A percentile compares a stretch with the other conserved stretches of the same genome.
Evolutionary conservation across 495 filamentous ascomycete species (phyloP).

Genomic region (Aspergillus steynii): DNA sequence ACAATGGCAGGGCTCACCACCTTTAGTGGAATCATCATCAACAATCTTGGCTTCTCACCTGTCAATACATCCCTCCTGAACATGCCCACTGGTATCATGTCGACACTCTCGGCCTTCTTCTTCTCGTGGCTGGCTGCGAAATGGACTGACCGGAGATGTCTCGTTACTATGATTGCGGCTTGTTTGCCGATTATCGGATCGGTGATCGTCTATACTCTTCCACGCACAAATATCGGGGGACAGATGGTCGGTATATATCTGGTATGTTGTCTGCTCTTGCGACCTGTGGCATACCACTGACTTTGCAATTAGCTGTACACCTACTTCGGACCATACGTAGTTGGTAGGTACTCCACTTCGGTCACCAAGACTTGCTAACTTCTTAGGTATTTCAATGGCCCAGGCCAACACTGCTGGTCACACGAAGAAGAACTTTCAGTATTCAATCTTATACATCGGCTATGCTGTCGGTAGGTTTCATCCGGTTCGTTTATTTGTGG

Average conservation of each 20-base stretch:
- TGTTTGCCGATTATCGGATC: slow-evolving; percentile 36
- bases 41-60: slow-evolving; percentile 34
- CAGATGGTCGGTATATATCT: slow-evolving; percentile 38
- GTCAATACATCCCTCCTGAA: slow-evolving; percentile 34
- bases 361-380: background rate
- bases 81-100: slow-evolving; percentile 35
- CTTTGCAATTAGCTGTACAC: slow-evolving; percentile 30
- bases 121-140: slow-evolving; percentile 37
- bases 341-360: slow-evolving; percentile 10
- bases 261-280: slow-evolving; percentile 19
- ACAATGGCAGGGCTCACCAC: slow-evolving; percentile 19
- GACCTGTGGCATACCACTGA: slow-evolving; percentile 1
- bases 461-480: slow-evolving; percentile 26
- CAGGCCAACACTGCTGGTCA: slow-evolving; percentile 42
- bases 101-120: slow-evolving; percentile 28
- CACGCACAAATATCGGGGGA: slow-evolving; percentile 32
- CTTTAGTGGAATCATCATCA: slow-evolving; percentile 40
- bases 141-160: slow-evolving; percentile 36
- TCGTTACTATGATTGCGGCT: slow-evolving; percentile 32
- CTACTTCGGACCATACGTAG: slow-evolving; percentile 39
- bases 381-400: slow-evolving; percentile 29
- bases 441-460: slow-evolving; percentile 31
- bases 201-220: slow-evolving; percentile 35
- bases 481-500: slow-evolving; percentile 10
- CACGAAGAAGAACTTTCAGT: slow-evolving; percentile 33